Evolutionary conservation across 257 asterid species (phyloP).

Genomic region (Linderniella brevidens): DNA sequence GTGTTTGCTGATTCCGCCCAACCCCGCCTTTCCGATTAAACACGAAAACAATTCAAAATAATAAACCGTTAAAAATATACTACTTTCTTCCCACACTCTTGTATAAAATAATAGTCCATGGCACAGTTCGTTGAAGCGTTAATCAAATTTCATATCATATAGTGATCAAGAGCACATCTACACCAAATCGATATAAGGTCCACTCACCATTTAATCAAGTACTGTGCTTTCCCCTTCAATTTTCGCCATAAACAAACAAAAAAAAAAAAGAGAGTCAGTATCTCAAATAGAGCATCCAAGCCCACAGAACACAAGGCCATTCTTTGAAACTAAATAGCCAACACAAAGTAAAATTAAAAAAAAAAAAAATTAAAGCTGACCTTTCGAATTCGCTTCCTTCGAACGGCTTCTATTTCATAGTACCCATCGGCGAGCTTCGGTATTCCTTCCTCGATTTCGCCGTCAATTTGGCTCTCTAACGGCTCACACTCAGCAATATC

Average conservation of each 20-base stretch:
- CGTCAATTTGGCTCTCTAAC: constrained; percentile 13
- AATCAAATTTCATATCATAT: too few relatives aligned
- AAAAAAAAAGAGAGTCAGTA: too few relatives aligned
- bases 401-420: constrained; percentile 42
- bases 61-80: too few relatives aligned
- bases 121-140: too few relatives aligned
- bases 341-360: neutral
- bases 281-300: too few relatives aligned
- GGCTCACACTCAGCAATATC: constrained; percentile 19
- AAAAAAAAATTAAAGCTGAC: constrained; percentile 10
- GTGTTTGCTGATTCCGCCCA: constrained; percentile 85
- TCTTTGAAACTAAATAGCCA: constrained; percentile 12
- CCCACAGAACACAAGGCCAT: constrained; percentile 3
- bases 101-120: too few relatives aligned
- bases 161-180: constrained; percentile 2
- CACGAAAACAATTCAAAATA: too few relatives aligned
- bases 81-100: too few relatives aligned
- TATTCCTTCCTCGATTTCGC: constrained; percentile 17
- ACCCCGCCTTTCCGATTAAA: constrained; percentile 49
- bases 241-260: constrained; percentile 12
- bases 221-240: constrained; percentile 67
- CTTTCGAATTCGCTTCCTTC: constrained; percentile 41
- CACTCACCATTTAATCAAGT: constrained; percentile 70
- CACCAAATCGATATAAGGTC: neutral
- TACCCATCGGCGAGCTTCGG: constrained; percentile 42